A percentile compares a stretch with the other conserved stretches of the same genome.
Evolutionary conservation across 306 rosid species (phyloP).

Genomic region (Albizia julibrissin): DNA sequence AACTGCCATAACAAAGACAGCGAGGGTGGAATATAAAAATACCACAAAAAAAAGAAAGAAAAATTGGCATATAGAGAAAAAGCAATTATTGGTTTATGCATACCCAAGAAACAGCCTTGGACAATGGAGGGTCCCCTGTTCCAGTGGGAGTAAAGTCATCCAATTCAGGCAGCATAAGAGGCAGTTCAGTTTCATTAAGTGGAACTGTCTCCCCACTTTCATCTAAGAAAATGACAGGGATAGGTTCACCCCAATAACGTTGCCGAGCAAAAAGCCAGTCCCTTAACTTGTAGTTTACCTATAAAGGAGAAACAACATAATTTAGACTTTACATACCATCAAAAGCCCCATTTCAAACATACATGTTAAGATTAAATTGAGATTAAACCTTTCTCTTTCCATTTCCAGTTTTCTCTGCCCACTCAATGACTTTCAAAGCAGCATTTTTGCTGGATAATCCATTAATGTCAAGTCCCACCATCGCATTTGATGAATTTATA

Average conservation of each 20-base stretch:
- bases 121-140: conserved; percentile 93
- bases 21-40: conserved; percentile 18
- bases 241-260: conserved; percentile 99
- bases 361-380: conserved; percentile 29
- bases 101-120: conserved; percentile 92
- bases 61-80: conserved; percentile 14
- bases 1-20: conserved; percentile 22
- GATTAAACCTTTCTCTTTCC: conserved; percentile 82
- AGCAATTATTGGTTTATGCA: conserved; percentile 20
- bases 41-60: background rate
- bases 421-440: conserved; percentile 67
- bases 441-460: conserved; percentile 82
- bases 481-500: conserved; percentile 65
- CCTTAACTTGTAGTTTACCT: conserved; percentile 96
- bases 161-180: conserved; percentile 87
- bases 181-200: conserved; percentile 75
- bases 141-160: conserved; percentile 97
- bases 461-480: conserved; percentile 71
- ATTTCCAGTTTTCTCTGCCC: conserved; percentile 85
- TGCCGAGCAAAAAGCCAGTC: conserved; percentile 99
- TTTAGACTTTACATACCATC: conserved; percentile 25
- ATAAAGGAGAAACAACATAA: conserved; percentile 33
- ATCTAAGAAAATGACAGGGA: conserved; percentile 87
- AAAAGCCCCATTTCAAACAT: conserved; percentile 11
- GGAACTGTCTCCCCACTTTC: conserved; percentile 73